Evolutionary conservation across 2,329 filamentous ascomycete genomes (phyloP).

Genomic region (Delphinella strobiligena): DNA sequence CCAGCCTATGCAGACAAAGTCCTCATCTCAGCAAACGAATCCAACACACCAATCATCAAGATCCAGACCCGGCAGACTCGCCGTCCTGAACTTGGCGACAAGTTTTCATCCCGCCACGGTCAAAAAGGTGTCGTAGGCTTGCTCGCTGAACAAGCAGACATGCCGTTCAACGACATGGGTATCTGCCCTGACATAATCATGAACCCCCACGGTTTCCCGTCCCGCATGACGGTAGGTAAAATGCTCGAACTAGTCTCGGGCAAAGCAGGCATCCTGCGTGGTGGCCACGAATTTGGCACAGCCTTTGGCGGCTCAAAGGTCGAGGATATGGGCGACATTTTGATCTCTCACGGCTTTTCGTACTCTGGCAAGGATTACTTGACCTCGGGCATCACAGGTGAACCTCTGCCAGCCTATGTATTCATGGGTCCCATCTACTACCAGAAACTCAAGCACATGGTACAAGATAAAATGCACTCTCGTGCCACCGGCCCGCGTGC

Average conservation of each 20-base stretch:
- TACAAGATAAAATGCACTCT: constrained; percentile 99
- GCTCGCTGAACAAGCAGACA: constrained; percentile 90
- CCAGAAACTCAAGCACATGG: constrained; percentile 99
- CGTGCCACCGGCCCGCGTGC: constrained; percentile 81
- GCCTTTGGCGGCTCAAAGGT: constrained; percentile 75
- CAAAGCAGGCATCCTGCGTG: constrained; percentile 80
- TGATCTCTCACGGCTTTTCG: constrained; percentile 81
- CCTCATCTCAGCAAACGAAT: constrained; percentile 80
- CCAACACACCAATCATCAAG: constrained; percentile 78
- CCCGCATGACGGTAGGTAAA: constrained; percentile 98
- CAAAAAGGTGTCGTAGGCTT: constrained; percentile 97
- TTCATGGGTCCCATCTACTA: constrained; percentile 99
- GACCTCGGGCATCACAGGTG: constrained; percentile 88
- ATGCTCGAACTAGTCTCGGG: constrained; percentile 90
- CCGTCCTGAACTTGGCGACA: constrained; percentile 89
- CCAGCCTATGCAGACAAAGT: constrained; percentile 92
- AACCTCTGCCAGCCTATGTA: constrained; percentile 86
- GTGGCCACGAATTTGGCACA: constrained; percentile 80
- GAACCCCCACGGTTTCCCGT: constrained; percentile 99
- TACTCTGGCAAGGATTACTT: constrained; percentile 98
- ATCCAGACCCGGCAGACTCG: constrained; percentile 93
- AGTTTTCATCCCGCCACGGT: constrained; percentile 95
- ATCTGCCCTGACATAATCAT: constrained; percentile 98
- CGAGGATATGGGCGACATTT: constrained; percentile 74
- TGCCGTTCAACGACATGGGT: constrained; percentile 87